Evolutionary conservation across 1,284 basidiomycete species (phyloP).

Genomic region (Exobasidium rhododendri): DNA sequence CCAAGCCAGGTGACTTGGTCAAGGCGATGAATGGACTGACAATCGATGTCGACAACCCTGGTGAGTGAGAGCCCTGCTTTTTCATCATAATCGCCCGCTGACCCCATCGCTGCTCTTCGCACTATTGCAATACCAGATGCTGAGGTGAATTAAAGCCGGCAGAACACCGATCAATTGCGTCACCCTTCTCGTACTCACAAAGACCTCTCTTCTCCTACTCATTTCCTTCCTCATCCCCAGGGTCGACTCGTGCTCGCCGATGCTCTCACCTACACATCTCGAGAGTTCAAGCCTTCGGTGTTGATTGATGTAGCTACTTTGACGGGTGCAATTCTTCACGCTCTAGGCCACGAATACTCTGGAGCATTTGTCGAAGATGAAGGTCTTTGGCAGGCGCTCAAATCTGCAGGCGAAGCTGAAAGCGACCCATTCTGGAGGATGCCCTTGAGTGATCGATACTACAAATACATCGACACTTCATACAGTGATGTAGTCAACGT

Average conservation of each 20-base stretch:
- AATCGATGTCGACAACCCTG: conserved; percentile 83
- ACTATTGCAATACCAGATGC: neutral
- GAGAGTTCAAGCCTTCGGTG: conserved; percentile 74
- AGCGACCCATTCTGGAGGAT: conserved; percentile 56
- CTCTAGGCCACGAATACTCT: conserved; percentile 67
- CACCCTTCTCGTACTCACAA: too few species aligned
- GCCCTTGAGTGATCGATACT: conserved; percentile 70
- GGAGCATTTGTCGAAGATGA: conserved; percentile 70
- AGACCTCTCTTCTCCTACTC: neutral
- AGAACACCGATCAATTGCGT: too few species aligned
- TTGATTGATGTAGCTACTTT: conserved; percentile 81
- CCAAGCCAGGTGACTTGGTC: conserved; percentile 76
- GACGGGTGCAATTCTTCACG: conserved; percentile 59
- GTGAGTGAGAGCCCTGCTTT: conserved; percentile 62
- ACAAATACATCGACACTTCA: conserved; percentile 70
- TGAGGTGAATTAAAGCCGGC: neutral
- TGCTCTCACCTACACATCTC: conserved; percentile 78
- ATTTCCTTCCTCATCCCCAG: conserved; percentile 58
- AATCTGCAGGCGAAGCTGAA: conserved; percentile 70
- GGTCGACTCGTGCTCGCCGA: conserved; percentile 74
- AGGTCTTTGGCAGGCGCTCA: conserved; percentile 66
- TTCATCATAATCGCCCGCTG: too few species aligned
- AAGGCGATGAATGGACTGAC: conserved; percentile 85
- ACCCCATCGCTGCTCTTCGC: too few species aligned
- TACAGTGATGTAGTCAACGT: conserved; percentile 80